Conservation (phyloP, 345 rosid genomes). For the Nephelium lappaceum region DNA sequence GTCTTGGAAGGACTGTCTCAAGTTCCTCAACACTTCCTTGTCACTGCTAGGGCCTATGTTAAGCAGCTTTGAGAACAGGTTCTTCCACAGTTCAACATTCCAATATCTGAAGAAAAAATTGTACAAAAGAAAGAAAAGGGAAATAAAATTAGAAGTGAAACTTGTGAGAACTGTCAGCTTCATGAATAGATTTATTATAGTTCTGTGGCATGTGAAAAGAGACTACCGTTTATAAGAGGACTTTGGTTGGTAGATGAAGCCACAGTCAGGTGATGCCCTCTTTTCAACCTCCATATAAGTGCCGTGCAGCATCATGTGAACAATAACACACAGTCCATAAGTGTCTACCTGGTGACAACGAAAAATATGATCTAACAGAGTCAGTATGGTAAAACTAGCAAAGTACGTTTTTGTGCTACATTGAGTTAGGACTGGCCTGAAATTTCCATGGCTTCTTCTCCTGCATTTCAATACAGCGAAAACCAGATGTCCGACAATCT, state of each 20-base stretch:
- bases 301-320: conserved; percentile 87
- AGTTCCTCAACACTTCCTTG: conserved; percentile 46
- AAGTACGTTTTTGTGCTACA: conserved; percentile 10
- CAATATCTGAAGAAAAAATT: conserved; percentile 63
- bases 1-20: conserved; percentile 67
- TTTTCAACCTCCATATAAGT: conserved; percentile 67
- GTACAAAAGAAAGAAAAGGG: neutral
- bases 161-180: neutral
- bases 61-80: conserved; percentile 66
- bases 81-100: conserved; percentile 78
- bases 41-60: conserved; percentile 48
- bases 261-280: conserved; percentile 54
- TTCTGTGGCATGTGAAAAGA: neutral
- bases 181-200: neutral
- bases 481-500: conserved; percentile 91
- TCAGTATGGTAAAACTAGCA: conserved; percentile 15
- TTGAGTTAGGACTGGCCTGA: conserved; percentile 56
- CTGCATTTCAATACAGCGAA: conserved; percentile 87
- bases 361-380: conserved; percentile 13
- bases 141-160: neutral
- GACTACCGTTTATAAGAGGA: conserved; percentile 68
- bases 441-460: conserved; percentile 88
- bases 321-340: conserved; percentile 77
- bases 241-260: conserved; percentile 57
- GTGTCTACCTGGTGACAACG: conserved; percentile 66